A percentile compares a stretch with the other conserved stretches of the same genome.
These are phyloP conservation scores for Coemansia sp. DNA, from an alignment of 192 early-diverging fungal species.

Conservation along the genomic window DNA sequence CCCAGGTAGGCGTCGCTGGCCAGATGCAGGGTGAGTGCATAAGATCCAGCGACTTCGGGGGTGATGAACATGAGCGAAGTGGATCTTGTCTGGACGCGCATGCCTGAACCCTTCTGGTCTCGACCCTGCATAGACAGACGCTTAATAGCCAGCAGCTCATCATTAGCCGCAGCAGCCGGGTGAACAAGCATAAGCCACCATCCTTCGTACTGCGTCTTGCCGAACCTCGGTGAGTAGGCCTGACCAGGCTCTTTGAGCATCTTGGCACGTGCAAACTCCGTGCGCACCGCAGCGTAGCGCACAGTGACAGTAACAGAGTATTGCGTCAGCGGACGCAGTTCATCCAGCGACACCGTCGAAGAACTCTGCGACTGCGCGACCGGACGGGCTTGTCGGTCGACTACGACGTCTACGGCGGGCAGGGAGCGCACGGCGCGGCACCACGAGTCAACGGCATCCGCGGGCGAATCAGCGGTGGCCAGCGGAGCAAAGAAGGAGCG, in stretches of 20 bases:
- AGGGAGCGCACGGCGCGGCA: too few species aligned
- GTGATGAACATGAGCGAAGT: constrained; percentile 61
- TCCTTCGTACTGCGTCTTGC: constrained; percentile 88
- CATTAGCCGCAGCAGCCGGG: background rate
- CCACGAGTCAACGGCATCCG: too few species aligned
- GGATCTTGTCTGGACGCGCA: constrained; percentile 5
- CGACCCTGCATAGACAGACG: constrained; percentile 60
- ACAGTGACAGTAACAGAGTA: constrained; percentile 51
- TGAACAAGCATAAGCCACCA: constrained; percentile 91
- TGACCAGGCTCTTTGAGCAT: constrained; percentile 49
- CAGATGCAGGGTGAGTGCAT: constrained; percentile 57
- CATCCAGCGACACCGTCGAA: constrained; percentile 10
- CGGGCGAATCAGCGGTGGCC: too few species aligned
- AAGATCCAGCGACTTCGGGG: constrained; percentile 59
- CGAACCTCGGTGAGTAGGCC: constrained; percentile 81
- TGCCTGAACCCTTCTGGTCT: constrained; percentile 16
- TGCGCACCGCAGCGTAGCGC: constrained; percentile 21
- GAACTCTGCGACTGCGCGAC: constrained; percentile 4
- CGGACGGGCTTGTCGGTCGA: constrained; percentile 2
- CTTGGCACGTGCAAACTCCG: constrained; percentile 11
- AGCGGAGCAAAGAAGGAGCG: too few species aligned
- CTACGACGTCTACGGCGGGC: too few species aligned
- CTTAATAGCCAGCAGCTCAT: constrained; percentile 79
- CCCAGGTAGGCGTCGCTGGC: constrained; percentile 81
- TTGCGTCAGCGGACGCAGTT: constrained; percentile 30